phyloP scores from a whole-genome alignment of 805 yeast genomes.

The Ogataea degrootiae region DNA sequence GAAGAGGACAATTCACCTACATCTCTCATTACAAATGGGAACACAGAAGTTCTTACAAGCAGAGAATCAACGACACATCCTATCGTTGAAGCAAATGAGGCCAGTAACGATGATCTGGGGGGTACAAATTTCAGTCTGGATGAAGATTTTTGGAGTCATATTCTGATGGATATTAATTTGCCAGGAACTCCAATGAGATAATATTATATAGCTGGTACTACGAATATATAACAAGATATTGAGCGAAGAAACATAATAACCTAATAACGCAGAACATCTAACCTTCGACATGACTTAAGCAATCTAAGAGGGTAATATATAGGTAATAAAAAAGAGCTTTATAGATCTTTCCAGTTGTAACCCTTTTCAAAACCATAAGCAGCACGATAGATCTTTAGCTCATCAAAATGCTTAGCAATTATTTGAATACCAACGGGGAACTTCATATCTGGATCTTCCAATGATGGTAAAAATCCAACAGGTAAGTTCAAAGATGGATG shows the following conservation, averaged over 20 bases:
- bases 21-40: neutral
- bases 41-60: too few relatives aligned
- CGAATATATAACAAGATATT: neutral
- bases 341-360: constrained; percentile 23
- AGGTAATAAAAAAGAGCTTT: neutral
- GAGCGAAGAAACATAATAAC: neutral
- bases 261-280: neutral
- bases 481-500: constrained; percentile 36
- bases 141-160: constrained; percentile 17
- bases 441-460: constrained; percentile 28
- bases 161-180: constrained; percentile 6
- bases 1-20: neutral
- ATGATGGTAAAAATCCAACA: constrained; percentile 27
- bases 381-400: constrained; percentile 27
- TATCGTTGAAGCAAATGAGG: too few relatives aligned
- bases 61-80: too few relatives aligned
- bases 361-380: constrained; percentile 34
- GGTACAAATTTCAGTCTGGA: constrained; percentile 10
- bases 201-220: neutral
- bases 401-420: constrained; percentile 32
- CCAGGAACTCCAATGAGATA: neutral
- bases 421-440: constrained; percentile 35
- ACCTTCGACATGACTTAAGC: too few relatives aligned
- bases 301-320: too few relatives aligned
- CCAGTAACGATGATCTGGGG: too few relatives aligned